Evolutionary conservation across 1,284 basidiomycete genomes (phyloP), one percentile per base, ranked within the genome.

Genomic region (Pseudozyma thailandica): DNA sequence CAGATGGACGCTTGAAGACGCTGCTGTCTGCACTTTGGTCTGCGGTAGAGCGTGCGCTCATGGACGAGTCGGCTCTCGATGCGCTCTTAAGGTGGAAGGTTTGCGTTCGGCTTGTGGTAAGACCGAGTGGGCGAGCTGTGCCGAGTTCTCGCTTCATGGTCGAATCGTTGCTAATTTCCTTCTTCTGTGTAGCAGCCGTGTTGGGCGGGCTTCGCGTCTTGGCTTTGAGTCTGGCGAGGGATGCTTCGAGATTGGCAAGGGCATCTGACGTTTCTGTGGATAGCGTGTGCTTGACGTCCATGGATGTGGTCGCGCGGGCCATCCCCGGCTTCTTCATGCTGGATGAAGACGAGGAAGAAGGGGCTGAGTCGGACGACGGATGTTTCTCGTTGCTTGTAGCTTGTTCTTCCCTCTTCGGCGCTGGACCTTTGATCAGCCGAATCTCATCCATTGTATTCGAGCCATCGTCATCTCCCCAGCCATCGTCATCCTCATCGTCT

Each of bases 171-270:
- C 44, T 25, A 6, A 50, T 25, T n/a, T 63, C 55, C 48, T 41
- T 48, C 23, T 48, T 51, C 26, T 33, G 38, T 16, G 21, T 45
- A 13, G 46, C 18, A 7, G 41, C 33, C 9, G 31, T 30, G n/a
- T 28, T 45, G 6, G 61, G 54, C 13, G 50, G 54, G 18, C 42
- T 58, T 12, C 43, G 50, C 0, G 62, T 59, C 39, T 55, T 65
- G 10, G 58, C 55, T 9, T 50, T 72, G 39, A 74, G 53, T 37
- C 38, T 56, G 16, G 69, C 70, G 6, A 75, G 59, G 8, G 66
- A 64, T 3, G 73, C 73, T 18, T 75, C 73, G 16, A 75, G 52
- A 21, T 47, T 69, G n/a, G 73, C 60, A 2, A 75, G 52, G 20
- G 70, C 70, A 31, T 70, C 50, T 9, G 64, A 60, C 0, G 73